Percentiles rank a stretch among this genome's conserved stretches.
These are phyloP conservation scores for Sordariomycetes sp. DNA, from an alignment of 2,329 filamentous ascomycete species.

Conservation along the genomic window DNA sequence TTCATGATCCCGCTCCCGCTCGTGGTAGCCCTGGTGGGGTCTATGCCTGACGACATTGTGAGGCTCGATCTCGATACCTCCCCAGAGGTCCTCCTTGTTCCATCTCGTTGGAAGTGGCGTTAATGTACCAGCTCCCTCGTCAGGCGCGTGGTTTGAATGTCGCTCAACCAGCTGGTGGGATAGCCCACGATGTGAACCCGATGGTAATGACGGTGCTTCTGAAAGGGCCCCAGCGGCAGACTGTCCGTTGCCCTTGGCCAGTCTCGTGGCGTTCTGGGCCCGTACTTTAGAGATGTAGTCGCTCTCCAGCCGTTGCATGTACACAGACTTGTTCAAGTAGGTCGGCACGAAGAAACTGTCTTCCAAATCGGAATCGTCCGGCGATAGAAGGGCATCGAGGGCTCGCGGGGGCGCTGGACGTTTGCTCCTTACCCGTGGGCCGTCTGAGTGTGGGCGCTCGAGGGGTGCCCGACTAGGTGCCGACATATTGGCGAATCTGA, in stretches of 20 bases:
- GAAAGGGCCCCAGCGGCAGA: slow-evolving; percentile 45
- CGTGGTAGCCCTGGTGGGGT: slow-evolving; percentile 27
- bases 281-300: slow-evolving; percentile 52
- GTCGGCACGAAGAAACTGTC: slow-evolving; percentile 70
- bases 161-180: slow-evolving; percentile 81
- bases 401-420: neutral
- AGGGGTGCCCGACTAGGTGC: neutral
- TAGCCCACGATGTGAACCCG: slow-evolving; percentile 62
- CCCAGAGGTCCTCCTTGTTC: slow-evolving; percentile 70
- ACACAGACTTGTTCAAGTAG: slow-evolving; percentile 70
- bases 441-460: neutral
- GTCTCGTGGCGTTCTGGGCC: slow-evolving; percentile 36
- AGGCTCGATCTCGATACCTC: slow-evolving; percentile 57
- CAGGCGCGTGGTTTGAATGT: slow-evolving; percentile 35
- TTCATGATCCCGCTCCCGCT: slow-evolving; percentile 61
- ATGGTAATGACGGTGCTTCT: slow-evolving; percentile 29
- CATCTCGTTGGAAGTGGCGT: slow-evolving; percentile 71
- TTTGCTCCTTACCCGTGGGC: neutral
- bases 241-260: slow-evolving; percentile 4
- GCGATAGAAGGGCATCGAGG: neutral
- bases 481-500: neutral
- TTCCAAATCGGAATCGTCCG: slow-evolving; percentile 15
- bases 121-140: slow-evolving; percentile 49
- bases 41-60: neutral
- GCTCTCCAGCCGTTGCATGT: slow-evolving; percentile 67